These are phyloP conservation scores for Aspergillus cejpii DNA, from an alignment of 2,329 filamentous ascomycete species.

Conservation along the genomic window DNA sequence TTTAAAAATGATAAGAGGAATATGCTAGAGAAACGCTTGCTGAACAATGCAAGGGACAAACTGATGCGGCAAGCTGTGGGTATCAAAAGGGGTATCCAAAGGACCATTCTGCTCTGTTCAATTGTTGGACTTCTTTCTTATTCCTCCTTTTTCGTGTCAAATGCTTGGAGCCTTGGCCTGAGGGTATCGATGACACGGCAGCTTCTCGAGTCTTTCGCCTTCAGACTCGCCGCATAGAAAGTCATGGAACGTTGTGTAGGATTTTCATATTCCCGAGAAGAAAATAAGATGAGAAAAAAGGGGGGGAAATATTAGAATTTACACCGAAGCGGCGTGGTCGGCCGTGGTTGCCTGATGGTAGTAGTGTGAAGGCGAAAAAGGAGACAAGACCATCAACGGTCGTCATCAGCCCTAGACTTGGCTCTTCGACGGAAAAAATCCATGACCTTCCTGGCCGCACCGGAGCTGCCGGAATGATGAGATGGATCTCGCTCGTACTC, in stretches of 20 bases:
- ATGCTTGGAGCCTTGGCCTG: neutral
- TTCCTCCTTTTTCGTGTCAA: slow-evolving; percentile 4
- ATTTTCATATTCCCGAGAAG: neutral
- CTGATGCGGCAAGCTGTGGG: slow-evolving; percentile 23
- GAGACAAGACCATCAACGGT: slow-evolving; percentile 24
- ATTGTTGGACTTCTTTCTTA: slow-evolving; percentile 15
- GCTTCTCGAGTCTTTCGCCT: slow-evolving; percentile 1
- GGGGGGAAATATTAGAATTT: neutral
- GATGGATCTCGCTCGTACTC: slow-evolving; percentile 58
- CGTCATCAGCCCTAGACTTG: slow-evolving; percentile 57
- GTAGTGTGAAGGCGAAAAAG: slow-evolving; percentile 2
- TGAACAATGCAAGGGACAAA: slow-evolving; percentile 16
- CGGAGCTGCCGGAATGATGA: slow-evolving; percentile 73
- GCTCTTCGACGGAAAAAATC: slow-evolving; percentile 91
- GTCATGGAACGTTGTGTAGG: neutral
- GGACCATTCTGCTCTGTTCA: slow-evolving; percentile 29
- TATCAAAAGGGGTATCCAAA: slow-evolving; percentile 39
- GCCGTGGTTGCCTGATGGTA: neutral
- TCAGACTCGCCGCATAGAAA: neutral
- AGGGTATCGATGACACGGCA: slow-evolving; percentile 4
- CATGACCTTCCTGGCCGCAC: slow-evolving; percentile 88
- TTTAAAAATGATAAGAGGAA: neutral
- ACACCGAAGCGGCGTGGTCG: neutral
- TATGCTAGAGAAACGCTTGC: slow-evolving; percentile 12
- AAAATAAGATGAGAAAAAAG: neutral